Evolutionary conservation across 176 grass and related monocot species (phyloP).

Genomic region (Eleusine coracana): DNA sequence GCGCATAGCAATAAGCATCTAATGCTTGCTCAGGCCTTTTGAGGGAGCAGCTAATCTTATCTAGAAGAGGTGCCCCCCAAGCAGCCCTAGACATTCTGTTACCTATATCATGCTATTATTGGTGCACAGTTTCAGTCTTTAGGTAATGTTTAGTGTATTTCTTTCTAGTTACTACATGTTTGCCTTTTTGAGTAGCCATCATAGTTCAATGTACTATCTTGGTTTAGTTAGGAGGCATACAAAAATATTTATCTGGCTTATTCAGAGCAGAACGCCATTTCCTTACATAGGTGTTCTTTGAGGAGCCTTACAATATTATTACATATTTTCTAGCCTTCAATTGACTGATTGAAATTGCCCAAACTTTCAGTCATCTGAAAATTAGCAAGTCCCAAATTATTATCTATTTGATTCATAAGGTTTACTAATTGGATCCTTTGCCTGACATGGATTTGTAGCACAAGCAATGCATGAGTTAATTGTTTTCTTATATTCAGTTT

Average conservation of each 20-base stretch:
- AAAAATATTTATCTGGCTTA: neutral
- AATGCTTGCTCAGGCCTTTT: conserved; percentile 32
- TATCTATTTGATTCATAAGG: too few species aligned
- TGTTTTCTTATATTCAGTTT: neutral
- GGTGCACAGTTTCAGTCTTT: neutral
- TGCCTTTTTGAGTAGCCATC: conserved; percentile 49
- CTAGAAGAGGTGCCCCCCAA: conserved; percentile 19
- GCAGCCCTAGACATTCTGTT: conserved; percentile 20
- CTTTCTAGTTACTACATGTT: neutral
- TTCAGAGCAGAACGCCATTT: neutral
- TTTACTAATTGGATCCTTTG: neutral
- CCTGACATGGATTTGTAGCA: neutral
- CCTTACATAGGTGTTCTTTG: neutral
- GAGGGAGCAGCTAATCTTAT: conserved; percentile 32
- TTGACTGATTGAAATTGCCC: too few species aligned
- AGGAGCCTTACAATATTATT: conserved; percentile 32
- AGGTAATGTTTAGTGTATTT: neutral
- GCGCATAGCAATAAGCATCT: conserved; percentile 37
- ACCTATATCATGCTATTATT: neutral
- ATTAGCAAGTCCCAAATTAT: too few species aligned
- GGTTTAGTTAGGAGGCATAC: conserved; percentile 52
- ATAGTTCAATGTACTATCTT: conserved; percentile 36
- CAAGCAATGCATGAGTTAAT: neutral
- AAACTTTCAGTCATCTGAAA: too few species aligned
- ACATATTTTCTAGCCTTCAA: too few species aligned